Percentiles rank a stretch among this genome's conserved stretches.
Evolutionary conservation across 2,329 filamentous ascomycete species (phyloP).

Genomic region (Calonectria hawksworthii): DNA sequence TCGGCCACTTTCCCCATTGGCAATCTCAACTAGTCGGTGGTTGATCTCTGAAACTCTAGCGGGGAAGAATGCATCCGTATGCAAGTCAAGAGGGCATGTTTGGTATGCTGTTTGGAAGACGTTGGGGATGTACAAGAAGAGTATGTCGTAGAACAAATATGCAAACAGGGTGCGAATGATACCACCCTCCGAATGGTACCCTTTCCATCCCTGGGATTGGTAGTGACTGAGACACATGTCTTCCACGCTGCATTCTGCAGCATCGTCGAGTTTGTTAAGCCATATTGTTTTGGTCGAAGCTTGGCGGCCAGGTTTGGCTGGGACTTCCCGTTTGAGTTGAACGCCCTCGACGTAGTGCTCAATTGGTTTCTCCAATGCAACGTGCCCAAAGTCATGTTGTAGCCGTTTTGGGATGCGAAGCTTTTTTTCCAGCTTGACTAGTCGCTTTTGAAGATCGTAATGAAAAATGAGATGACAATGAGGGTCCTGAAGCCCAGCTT

Average conservation of each 20-base stretch:
- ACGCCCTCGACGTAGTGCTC: conserved; percentile 84
- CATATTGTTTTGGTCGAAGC: conserved; percentile 83
- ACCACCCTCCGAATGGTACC: conserved; percentile 92
- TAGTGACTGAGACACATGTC: conserved; percentile 94
- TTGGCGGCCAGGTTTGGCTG: conserved; percentile 54
- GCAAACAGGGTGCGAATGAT: conserved; percentile 92
- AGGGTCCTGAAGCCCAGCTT: conserved; percentile 86
- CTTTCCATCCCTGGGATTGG: conserved; percentile 88
- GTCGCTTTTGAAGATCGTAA: conserved; percentile 92
- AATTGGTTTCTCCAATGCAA: conserved; percentile 80
- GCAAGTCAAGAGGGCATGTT: conserved; percentile 91
- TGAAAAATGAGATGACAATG: conserved; percentile 94
- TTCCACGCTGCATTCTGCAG: conserved; percentile 88
- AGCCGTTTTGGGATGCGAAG: conserved; percentile 86
- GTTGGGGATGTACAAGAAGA: conserved; percentile 94
- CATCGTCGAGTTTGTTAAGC: conserved; percentile 81
- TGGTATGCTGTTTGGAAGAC: conserved; percentile 98
- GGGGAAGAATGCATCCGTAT: conserved; percentile 93
- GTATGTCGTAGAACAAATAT: conserved; percentile 92
- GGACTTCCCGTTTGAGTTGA: conserved; percentile 76
- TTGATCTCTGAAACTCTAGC: conserved; percentile 92
- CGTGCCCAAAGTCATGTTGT: conserved; percentile 94
- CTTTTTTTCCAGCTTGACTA: conserved; percentile 90
- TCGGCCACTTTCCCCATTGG: conserved; percentile 80
- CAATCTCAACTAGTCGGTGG: conserved; percentile 85